Percentiles rank a stretch among this genome's conserved stretches.
These are phyloP conservation scores for Alternaria arbusti DNA, from an alignment of 2,329 filamentous ascomycete species.

Conservation along the genomic window DNA sequence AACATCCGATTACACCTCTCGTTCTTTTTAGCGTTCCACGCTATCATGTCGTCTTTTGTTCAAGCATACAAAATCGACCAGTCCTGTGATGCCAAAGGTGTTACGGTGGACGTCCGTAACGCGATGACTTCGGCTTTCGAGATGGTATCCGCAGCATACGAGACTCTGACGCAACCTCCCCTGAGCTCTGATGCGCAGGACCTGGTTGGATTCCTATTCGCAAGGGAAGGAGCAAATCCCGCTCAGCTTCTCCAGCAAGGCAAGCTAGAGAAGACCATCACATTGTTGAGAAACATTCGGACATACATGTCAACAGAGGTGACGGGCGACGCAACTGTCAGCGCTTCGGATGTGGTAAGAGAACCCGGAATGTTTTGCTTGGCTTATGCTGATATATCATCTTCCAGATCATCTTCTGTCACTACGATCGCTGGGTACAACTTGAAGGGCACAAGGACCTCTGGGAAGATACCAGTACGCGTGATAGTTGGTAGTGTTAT, in stretches of 20 bases:
- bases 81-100: slow-evolving; percentile 7
- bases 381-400: background rate
- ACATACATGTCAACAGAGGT: slow-evolving; percentile 2
- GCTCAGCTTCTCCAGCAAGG: background rate
- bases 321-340: background rate
- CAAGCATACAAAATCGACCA: slow-evolving; percentile 11
- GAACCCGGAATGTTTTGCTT: background rate
- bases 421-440: background rate
- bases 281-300: background rate
- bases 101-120: slow-evolving; percentile 4
- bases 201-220: slow-evolving; percentile 7
- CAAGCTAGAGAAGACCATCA: background rate
- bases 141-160: slow-evolving; percentile 12
- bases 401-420: slow-evolving; percentile 11
- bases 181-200: background rate
- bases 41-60: background rate
- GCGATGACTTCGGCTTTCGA: slow-evolving; percentile 13
- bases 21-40: background rate
- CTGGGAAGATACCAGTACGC: no score
- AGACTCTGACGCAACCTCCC: background rate
- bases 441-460: no score
- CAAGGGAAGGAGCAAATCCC: background rate
- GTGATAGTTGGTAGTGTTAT: no score
- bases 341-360: slow-evolving; percentile 5
- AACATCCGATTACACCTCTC: background rate